Conservation (phyloP, 2,329 filamentous ascomycete genomes). For the Myriosclerotinia duriaeana region DNA sequence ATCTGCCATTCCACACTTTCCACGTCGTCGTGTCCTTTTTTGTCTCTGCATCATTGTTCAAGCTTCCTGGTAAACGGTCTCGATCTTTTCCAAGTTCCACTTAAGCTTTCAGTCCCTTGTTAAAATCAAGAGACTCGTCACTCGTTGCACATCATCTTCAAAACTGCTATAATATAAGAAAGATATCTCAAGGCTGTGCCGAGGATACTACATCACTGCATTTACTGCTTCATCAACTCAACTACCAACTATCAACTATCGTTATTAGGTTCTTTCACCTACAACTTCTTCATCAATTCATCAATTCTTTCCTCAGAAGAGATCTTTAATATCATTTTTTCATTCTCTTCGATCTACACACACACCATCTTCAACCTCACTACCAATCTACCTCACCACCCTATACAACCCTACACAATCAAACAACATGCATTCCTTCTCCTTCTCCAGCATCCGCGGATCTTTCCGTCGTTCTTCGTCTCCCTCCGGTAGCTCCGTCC, state of each 20-base stretch:
- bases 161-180: not conserved
- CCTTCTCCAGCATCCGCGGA: slow-evolving; percentile 54
- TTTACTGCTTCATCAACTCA: not conserved
- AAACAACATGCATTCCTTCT: slow-evolving; percentile 38
- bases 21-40: slow-evolving; percentile 9
- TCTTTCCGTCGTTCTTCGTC: slow-evolving; percentile 54
- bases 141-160: slow-evolving; percentile 8
- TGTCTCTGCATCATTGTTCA: slow-evolving; percentile 2
- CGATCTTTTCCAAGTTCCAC: not conserved
- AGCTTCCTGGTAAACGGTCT: slow-evolving; percentile 6
- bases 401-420: not conserved
- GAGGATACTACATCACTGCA: slow-evolving; percentile 7
- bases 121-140: slow-evolving; percentile 13
- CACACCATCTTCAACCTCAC: not conserved
- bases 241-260: not conserved
- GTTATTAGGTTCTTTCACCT: not conserved
- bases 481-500: slow-evolving; percentile 38
- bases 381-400: not conserved
- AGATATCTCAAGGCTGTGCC: slow-evolving; percentile 18
- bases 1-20: slow-evolving; percentile 14
- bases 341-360: not conserved
- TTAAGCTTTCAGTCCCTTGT: slow-evolving; percentile 1
- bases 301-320: not conserved
- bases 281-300: not conserved
- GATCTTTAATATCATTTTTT: not conserved